phyloP scores from a whole-genome alignment of 2,329 filamentous ascomycete genomes.

The Scytalidium sp. region DNA sequence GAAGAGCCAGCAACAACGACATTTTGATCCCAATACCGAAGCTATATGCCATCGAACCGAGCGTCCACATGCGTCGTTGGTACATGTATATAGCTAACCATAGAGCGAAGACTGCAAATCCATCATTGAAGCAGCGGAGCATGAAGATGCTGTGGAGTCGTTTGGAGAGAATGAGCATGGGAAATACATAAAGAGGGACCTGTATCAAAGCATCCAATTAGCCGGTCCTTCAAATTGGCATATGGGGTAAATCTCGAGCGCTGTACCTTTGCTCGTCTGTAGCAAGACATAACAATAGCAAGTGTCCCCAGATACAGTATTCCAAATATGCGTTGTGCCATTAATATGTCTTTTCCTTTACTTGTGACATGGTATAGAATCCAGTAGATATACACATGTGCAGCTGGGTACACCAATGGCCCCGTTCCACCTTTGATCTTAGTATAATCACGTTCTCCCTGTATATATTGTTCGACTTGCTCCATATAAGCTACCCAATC shows the following conservation, averaged over 20 bases:
- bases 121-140: slow-evolving; percentile 93
- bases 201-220: slow-evolving; percentile 29
- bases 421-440: slow-evolving; percentile 85
- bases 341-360: slow-evolving; percentile 68
- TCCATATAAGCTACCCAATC: slow-evolving; percentile 98
- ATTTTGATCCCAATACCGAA: slow-evolving; percentile 91
- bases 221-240: not conserved
- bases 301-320: slow-evolving; percentile 75
- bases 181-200: slow-evolving; percentile 84
- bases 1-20: slow-evolving; percentile 79
- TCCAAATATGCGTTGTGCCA: slow-evolving; percentile 83
- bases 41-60: slow-evolving; percentile 71
- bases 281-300: slow-evolving; percentile 77
- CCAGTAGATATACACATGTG: slow-evolving; percentile 89
- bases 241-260: not conserved
- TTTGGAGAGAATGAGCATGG: slow-evolving; percentile 84
- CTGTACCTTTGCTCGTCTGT: slow-evolving; percentile 67
- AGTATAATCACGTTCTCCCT: slow-evolving; percentile 85
- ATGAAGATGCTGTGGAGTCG: slow-evolving; percentile 91
- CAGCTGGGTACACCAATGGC: slow-evolving; percentile 90
- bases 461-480: slow-evolving; percentile 75
- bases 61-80: slow-evolving; percentile 70
- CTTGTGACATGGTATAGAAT: slow-evolving; percentile 75
- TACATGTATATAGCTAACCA: slow-evolving; percentile 79
- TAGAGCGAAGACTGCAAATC: slow-evolving; percentile 79